Evolutionary conservation across 176 grass and related monocot species (phyloP).

Genomic region (Carex cristatella): DNA sequence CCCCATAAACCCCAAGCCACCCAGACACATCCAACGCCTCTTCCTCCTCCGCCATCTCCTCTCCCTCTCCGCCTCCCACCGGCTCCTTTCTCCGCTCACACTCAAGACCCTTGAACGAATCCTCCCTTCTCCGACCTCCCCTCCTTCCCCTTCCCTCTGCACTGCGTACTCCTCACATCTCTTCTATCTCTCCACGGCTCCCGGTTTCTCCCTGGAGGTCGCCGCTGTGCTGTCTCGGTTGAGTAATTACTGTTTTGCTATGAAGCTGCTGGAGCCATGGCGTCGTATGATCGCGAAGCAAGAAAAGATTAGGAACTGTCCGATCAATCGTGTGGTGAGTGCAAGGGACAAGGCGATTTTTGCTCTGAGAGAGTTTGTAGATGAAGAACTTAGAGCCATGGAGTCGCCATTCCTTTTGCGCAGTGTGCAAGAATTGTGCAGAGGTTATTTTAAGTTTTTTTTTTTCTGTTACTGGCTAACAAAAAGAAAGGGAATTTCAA

Average conservation of each 20-base stretch:
- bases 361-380: conserved; percentile 5
- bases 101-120: conserved; percentile 12
- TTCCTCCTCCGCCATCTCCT: not conserved
- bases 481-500: not conserved
- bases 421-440: not conserved
- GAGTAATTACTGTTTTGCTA: not conserved
- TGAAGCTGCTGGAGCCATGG: conserved; percentile 4
- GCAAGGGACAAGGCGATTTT: conserved; percentile 9
- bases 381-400: conserved; percentile 10
- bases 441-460: conserved; percentile 9
- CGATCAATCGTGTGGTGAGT: not conserved
- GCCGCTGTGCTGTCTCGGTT: not conserved
- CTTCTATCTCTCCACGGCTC: conserved; percentile 14
- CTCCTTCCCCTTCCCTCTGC: conserved; percentile 5
- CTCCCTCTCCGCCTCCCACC: not conserved
- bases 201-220: not conserved
- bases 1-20: not conserved
- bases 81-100: not conserved
- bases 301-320: not conserved
- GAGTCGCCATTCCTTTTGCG: conserved; percentile 8
- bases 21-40: not conserved
- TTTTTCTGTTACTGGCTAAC: not conserved
- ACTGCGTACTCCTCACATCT: not conserved
- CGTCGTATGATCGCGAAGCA: not conserved
- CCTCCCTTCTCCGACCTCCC: not conserved